Evolutionary conservation across 768 basidiomycete genomes (phyloP).

Genomic region (Boletus sp.): DNA sequence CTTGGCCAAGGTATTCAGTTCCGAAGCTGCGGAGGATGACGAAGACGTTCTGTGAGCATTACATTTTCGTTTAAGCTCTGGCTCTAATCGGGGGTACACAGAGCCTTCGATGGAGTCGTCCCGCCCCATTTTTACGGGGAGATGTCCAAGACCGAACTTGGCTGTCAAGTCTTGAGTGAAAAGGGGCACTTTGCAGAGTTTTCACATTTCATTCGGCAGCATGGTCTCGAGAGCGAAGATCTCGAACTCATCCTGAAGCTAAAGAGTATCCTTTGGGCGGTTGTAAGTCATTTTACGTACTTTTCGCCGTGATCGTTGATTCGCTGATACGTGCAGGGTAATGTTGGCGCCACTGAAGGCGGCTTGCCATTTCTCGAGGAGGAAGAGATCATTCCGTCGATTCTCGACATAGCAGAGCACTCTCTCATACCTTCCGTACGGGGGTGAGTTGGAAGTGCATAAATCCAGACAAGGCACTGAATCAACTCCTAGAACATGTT

Average conservation of each 20-base stretch:
- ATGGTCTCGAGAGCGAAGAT: conserved; percentile 83
- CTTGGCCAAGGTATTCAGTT: conserved; percentile 74
- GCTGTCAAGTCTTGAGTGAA: conserved; percentile 86
- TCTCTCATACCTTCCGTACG: conserved; percentile 88
- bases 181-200: conserved; percentile 92
- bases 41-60: conserved; percentile 55
- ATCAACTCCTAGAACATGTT: conserved; percentile 73
- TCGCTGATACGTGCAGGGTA: conserved; percentile 58
- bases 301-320: background rate
- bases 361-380: conserved; percentile 96
- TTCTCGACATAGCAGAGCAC: conserved; percentile 88
- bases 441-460: conserved; percentile 61
- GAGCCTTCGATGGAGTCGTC: conserved; percentile 82
- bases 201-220: conserved; percentile 83
- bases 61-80: background rate
- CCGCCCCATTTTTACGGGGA: conserved; percentile 98
- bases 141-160: conserved; percentile 94
- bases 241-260: conserved; percentile 81
- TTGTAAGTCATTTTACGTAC: conserved; percentile 56
- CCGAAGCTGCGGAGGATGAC: conserved; percentile 55
- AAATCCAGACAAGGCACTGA: conserved; percentile 4
- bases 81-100: conserved; percentile 24
- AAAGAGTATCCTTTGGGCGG: conserved; percentile 96
- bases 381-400: conserved; percentile 87
- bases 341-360: conserved; percentile 85